These are phyloP conservation scores for Yamadazyma ubonensis DNA, from an alignment of 805 yeast species.

Conservation along the genomic window DNA sequence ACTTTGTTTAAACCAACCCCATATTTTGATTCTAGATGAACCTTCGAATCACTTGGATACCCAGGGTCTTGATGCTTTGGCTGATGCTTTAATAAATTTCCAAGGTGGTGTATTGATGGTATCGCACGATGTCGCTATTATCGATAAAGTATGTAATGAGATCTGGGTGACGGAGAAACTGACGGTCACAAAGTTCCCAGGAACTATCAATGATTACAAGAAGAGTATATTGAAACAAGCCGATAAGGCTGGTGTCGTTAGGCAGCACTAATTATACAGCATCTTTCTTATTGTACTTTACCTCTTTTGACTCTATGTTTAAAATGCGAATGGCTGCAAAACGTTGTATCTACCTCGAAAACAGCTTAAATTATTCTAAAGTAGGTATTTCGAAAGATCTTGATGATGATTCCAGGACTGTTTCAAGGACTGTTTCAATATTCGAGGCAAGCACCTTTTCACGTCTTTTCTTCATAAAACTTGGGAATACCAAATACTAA, in stretches of 20 bases:
- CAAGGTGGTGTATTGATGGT: constrained; percentile 98
- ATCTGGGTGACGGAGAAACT: constrained; percentile 95
- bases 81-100: constrained; percentile 83
- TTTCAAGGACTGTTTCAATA: too few relatives aligned
- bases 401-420: too few relatives aligned
- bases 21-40: constrained; percentile 89
- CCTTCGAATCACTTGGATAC: constrained; percentile 99
- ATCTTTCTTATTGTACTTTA: too few relatives aligned
- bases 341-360: too few relatives aligned
- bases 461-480: too few relatives aligned
- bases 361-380: too few relatives aligned
- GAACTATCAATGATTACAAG: constrained; percentile 85
- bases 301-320: too few relatives aligned
- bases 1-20: constrained; percentile 85
- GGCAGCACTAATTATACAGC: constrained; percentile 74
- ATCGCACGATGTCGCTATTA: constrained; percentile 93
- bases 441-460: too few relatives aligned
- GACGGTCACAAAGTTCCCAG: constrained; percentile 72
- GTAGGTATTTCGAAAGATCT: too few relatives aligned
- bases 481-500: too few relatives aligned
- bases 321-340: too few relatives aligned
- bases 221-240: constrained; percentile 80
- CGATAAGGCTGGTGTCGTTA: constrained; percentile 85
- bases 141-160: constrained; percentile 84
- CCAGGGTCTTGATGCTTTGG: constrained; percentile 92